Percentiles rank a stretch among this genome's conserved stretches.
Conservation (phyloP, 2,329 filamentous ascomycete species). For the Verticillium zaregamsianum region DNA sequence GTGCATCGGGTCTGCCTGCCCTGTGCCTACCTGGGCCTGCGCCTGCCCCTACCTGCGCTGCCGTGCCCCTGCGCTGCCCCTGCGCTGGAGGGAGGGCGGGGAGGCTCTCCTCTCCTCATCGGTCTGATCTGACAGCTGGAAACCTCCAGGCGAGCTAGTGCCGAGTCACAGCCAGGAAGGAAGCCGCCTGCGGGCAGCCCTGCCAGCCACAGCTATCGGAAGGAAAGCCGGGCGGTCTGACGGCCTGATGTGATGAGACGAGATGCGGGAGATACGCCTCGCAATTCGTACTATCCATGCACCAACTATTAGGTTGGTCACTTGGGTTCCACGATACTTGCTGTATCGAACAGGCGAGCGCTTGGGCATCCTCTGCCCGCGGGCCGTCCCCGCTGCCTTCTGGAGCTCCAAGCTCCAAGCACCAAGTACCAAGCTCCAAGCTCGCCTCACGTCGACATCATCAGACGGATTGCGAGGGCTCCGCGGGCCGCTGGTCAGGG, state of each 20-base stretch:
- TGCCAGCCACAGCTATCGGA: not conserved
- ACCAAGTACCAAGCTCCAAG: too few relatives aligned
- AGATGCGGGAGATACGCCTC: not conserved
- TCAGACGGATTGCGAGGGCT: not conserved
- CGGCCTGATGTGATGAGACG: not conserved
- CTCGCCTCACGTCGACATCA: not conserved
- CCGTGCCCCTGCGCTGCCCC: too few relatives aligned
- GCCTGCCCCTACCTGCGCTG: too few relatives aligned
- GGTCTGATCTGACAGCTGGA: not conserved
- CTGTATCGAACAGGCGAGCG: not conserved
- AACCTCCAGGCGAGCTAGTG: not conserved
- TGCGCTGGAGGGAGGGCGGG: not conserved
- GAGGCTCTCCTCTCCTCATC: too few relatives aligned
- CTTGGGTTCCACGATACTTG: too few relatives aligned
- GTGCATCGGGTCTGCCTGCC: not conserved
- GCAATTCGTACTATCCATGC: too few relatives aligned
- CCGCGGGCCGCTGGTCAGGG: not conserved
- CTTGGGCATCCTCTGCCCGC: not conserved
- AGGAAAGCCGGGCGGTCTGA: not conserved
- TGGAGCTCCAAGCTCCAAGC: not conserved
- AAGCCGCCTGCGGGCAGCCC: not conserved
- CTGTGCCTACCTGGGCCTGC: not conserved
- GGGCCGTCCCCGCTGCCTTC: not conserved
- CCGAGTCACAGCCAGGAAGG: too few relatives aligned
- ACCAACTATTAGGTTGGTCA: too few relatives aligned